Evolutionary conservation across 768 basidiomycete genomes (phyloP), one percentile per base, ranked within the genome.

Genomic region (Chiua virens): DNA sequence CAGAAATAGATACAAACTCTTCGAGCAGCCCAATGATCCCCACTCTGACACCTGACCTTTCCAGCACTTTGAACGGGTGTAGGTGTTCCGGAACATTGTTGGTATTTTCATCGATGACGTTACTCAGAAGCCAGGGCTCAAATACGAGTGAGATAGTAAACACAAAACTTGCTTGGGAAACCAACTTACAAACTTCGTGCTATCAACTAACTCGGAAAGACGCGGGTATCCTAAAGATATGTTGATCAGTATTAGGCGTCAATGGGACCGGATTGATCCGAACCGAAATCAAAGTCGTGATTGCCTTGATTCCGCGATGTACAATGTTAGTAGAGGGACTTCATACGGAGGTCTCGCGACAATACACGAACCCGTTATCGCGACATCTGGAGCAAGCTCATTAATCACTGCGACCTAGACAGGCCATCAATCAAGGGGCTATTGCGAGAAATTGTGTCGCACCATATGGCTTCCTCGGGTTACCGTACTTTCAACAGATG

Each of bases 251-350:
- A 42, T 11, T 15, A 15, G n/a, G 28, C 17, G 53, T 38, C 45
- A 28, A 21, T 44, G 8, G 14, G 43, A 47, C 23, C 1, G 22
- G 47, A 35, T 11, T 11, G 15, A 21, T 53, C 40, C 71, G 44
- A 52, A 87, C 88, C 88, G 58, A 89, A 91, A 68, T 94, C 93
- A 67, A 94, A 94, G 58, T 95, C 93, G 57, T 97, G 93, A 63
- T 97, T 95, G 5, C 92, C 90, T 90, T 48, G 4, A 30, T 30
- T 9, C 10, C 10, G 9, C 28, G 9, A 7, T 30, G 28, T 8
- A 30, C 28, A 8, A 30, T 2, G 7, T 30, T 30, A 30, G 28
- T 30, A 11, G 8, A 8, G 9, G 25, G 9, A 11, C 28, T 30
- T 30, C 28, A 30, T 10, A 11, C 28, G 9, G 5, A 30, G 28